Evolutionary conservation across 2,329 filamentous ascomycete species (phyloP).

Genomic region (Sphaerulina vaccinii): DNA sequence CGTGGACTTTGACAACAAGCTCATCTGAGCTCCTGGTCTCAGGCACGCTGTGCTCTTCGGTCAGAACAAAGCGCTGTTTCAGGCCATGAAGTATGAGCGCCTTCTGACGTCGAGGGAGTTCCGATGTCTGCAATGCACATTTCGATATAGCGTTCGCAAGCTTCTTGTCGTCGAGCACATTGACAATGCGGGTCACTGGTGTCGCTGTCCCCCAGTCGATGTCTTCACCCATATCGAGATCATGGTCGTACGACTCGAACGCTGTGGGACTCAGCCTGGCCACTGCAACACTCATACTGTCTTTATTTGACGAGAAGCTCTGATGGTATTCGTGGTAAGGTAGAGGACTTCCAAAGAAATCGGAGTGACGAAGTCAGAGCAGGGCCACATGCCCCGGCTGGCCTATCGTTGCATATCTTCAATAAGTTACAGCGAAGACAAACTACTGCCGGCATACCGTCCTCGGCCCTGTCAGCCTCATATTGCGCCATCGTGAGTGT

Average conservation of each 20-base stretch:
- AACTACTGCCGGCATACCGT: neutral
- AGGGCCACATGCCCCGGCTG: neutral
- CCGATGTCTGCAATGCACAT: constrained; percentile 7
- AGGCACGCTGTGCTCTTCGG: constrained; percentile 14
- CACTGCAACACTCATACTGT: constrained; percentile 15
- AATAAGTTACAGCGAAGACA: neutral
- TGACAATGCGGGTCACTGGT: constrained; percentile 16
- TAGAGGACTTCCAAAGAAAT: no score
- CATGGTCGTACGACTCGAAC: constrained; percentile 7
- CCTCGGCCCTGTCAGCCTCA: neutral
- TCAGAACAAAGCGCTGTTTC: constrained; percentile 16
- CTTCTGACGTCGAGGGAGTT: constrained; percentile 16
- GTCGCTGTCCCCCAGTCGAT: constrained; percentile 26
- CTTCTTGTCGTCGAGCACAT: constrained; percentile 21
- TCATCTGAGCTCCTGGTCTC: constrained; percentile 32
- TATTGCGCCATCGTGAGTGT: neutral
- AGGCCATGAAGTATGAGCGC: constrained; percentile 19
- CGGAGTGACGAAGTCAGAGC: neutral
- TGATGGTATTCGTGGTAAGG: neutral
- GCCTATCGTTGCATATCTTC: constrained; percentile 2
- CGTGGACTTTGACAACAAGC: constrained; percentile 38
- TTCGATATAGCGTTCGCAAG: constrained; percentile 16
- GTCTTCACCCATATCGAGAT: constrained; percentile 13
- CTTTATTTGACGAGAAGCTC: neutral
- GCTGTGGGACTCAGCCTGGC: constrained; percentile 5